A percentile compares a stretch with the other conserved stretches of the same genome.
These are phyloP conservation scores for Rhizopogon vinicolor DNA, from an alignment of 768 basidiomycete genomes.

Conservation along the genomic window DNA sequence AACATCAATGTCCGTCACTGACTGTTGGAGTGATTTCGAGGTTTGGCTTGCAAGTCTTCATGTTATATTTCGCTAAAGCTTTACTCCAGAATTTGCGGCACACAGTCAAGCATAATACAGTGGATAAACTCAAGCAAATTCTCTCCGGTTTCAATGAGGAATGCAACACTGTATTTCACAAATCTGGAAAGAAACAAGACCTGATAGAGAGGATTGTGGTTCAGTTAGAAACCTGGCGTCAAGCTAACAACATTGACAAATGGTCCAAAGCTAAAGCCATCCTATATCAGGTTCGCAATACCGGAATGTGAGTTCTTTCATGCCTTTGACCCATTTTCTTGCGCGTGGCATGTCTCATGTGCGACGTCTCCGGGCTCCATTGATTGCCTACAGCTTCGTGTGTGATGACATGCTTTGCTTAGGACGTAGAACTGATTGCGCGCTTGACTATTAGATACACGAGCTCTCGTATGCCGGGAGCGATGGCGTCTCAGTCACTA, in stretches of 20 bases:
- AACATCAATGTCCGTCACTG: conserved; percentile 52
- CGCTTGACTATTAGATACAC: conserved; percentile 20
- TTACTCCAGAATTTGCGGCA: conserved; percentile 58
- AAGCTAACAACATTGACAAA: conserved; percentile 50
- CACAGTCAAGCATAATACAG: conserved; percentile 72
- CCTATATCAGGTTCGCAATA: conserved; percentile 58
- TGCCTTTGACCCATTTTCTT: conserved; percentile 4
- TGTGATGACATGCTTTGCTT: conserved; percentile 2
- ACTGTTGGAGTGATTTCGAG: conserved; percentile 72
- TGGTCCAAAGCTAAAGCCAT: conserved; percentile 69
- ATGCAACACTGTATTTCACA: conserved; percentile 60
- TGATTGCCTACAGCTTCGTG: conserved; percentile 3
- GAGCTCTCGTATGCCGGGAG: conserved; percentile 20
- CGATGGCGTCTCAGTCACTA: conserved; percentile 17
- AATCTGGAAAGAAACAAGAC: conserved; percentile 84
- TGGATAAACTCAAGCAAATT: conserved; percentile 83
- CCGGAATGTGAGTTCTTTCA: conserved; percentile 57
- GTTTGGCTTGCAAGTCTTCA: conserved; percentile 33
- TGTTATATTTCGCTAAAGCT: conserved; percentile 12
- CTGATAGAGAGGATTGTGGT: conserved; percentile 71
- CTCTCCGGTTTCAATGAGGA: conserved; percentile 75
- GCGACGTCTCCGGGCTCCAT: neutral
- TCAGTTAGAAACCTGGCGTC: conserved; percentile 59
- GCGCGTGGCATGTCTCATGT: conserved; percentile 8
- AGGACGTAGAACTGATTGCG: conserved; percentile 9